Base-by-base conservation (phyloP, 2,329 filamentous ascomycete species). In the Fusarium papillatum region DNA sequence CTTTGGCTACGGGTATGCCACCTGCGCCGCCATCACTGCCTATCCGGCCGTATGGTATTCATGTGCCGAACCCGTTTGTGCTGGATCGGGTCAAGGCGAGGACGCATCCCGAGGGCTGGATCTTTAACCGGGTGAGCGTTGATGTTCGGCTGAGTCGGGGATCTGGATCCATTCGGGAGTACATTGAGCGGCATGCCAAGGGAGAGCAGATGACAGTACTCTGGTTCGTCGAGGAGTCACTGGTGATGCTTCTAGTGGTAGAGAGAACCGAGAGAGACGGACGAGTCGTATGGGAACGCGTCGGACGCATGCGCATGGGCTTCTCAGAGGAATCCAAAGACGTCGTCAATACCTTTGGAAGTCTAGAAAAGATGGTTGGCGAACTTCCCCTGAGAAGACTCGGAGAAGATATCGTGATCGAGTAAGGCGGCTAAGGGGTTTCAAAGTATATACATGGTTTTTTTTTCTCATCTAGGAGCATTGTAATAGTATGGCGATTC, bases 121-220 rank as follows among this genome's bases (percentile, higher is more conserved):
- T 82, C 41, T 84, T 84, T 57, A 84, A 84, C 76, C 80, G 82
- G 9, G 71, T 84, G 2, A 83, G 78, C 64, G 81, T 84, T 3
- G 82, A 84, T 53, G 80, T 83, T 19, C 75, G 78, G 4, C 76
- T 84, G 55, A 84, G 82, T 62, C 76, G 80, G 10, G 81, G 78
- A 0, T 76, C 68, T 5, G 72, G 57, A 1, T 77, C 79, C 0
- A 83, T 84, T 46, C 79, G 83, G 1, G 81, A 82, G 29, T 84
- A 84, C 46, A 78, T 84, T 22, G 81, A 82, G 64, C 76, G 77
- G 1, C 82, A 84, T 60, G 82, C 81, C 13, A 78, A 79, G 5
- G 82, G 81, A 9, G 81, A 84, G 72, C 82, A 83, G 64, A 83
- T 84, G 81, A 83, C 82, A 22, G 76, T 83, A 11, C 66, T 84